Evolutionary conservation across 2,329 filamentous ascomycete species (phyloP).

Genomic region (Monosporascus sp.): DNA sequence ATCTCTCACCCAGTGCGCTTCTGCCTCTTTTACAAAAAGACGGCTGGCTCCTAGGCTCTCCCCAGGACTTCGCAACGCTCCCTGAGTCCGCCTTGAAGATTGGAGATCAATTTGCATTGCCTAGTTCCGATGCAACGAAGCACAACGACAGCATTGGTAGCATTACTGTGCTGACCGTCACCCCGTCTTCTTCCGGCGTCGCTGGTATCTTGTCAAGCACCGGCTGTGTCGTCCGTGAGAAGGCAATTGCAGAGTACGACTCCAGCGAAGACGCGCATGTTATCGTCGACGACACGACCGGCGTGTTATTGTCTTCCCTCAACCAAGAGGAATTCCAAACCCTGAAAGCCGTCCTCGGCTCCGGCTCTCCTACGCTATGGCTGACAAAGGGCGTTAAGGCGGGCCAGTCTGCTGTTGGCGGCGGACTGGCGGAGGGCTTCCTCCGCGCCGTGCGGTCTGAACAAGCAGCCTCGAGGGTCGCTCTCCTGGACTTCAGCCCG

Average conservation of each 20-base stretch:
- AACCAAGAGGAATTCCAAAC: constrained; percentile 6
- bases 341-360: constrained; percentile 11
- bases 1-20: neutral
- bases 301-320: constrained; percentile 9
- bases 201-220: constrained; percentile 1
- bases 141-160: neutral
- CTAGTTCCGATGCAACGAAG: too few species aligned
- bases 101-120: too few species aligned
- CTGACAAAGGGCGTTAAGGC: constrained; percentile 16
- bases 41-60: constrained; percentile 14
- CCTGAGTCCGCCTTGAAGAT: constrained; percentile 3
- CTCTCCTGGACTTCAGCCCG: constrained; percentile 15
- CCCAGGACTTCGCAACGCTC: constrained; percentile 4
- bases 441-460: constrained; percentile 18
- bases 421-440: constrained; percentile 15
- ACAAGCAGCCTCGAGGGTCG: constrained; percentile 11
- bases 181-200: constrained; percentile 1
- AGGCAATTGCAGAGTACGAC: constrained; percentile 3
- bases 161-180: neutral
- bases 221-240: constrained; percentile 3
- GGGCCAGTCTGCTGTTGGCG: constrained; percentile 9
- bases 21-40: constrained; percentile 2
- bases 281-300: constrained; percentile 15
- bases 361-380: constrained; percentile 12
- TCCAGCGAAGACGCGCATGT: constrained; percentile 4